These are phyloP conservation scores for Salix viminalis DNA, from an alignment of 345 rosid genomes.

Conservation along the genomic window DNA sequence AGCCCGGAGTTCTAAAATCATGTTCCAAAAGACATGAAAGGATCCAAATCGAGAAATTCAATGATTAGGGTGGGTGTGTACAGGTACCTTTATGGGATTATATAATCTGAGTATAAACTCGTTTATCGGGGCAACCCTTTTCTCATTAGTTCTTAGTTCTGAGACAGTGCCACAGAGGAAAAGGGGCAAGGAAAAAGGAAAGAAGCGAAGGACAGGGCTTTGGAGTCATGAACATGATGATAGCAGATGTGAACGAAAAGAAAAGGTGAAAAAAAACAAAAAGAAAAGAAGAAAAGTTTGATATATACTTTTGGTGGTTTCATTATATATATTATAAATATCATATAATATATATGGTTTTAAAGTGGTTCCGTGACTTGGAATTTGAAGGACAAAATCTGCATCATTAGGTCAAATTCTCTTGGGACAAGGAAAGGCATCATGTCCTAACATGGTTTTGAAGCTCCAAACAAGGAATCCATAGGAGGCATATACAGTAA, in stretches of 20 bases:
- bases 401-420: slow-evolving; percentile 2
- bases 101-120: too few relatives aligned
- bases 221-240: not conserved
- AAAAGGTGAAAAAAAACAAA: too few relatives aligned
- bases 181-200: not conserved
- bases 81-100: too few relatives aligned
- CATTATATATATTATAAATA: not conserved
- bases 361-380: not conserved
- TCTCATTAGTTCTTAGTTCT: too few relatives aligned
- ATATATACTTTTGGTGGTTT: not conserved
- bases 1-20: too few relatives aligned
- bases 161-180: not conserved
- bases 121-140: too few relatives aligned
- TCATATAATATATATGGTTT: not conserved
- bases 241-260: not conserved
- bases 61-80: too few relatives aligned
- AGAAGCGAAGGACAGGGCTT: not conserved
- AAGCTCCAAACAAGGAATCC: not conserved
- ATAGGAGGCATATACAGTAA: not conserved
- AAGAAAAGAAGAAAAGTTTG: not conserved
- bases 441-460: not conserved
- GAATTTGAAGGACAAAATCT: not conserved
- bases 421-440: not conserved
- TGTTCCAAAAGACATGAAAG: not conserved
- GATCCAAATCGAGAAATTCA: not conserved